Percentiles rank a stretch among this genome's conserved stretches.
Evolutionary conservation across 352 stramenopile species (phyloP).

Genomic region (Pythium dissotocum): DNA sequence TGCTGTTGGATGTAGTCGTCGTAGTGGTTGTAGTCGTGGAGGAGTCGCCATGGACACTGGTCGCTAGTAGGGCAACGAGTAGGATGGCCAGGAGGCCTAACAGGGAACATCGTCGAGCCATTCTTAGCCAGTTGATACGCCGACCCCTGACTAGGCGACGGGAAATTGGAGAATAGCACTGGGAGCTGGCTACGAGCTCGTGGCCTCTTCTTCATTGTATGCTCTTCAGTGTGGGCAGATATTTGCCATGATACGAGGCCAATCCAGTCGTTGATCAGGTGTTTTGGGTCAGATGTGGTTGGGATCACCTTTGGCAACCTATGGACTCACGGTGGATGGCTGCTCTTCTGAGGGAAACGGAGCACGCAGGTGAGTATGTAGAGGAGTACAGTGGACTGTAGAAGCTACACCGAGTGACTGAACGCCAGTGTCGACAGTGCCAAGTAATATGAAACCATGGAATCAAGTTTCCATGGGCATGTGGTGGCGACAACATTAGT

Average conservation of each 20-base stretch:
- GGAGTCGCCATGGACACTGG: background rate
- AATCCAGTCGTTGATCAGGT: background rate
- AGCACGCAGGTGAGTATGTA: background rate
- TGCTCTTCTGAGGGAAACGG: background rate
- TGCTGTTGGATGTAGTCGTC: background rate
- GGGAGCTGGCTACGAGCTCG: no score
- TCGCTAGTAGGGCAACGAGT: background rate
- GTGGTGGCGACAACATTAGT: no score
- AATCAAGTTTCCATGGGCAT: background rate
- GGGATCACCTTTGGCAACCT: background rate
- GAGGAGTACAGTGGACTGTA: background rate
- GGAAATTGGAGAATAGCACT: background rate
- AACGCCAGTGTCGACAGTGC: background rate
- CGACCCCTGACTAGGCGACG: no score
- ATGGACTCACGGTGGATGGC: background rate
- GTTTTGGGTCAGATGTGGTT: background rate
- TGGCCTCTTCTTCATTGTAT: no score
- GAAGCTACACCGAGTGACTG: background rate
- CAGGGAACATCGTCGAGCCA: constrained; percentile 4
- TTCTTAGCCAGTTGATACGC: background rate
- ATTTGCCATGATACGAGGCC: no score
- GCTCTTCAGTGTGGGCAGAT: no score
- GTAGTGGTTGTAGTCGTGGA: constrained; percentile 4
- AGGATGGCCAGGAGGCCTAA: constrained; percentile 7
- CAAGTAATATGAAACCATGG: background rate